Percentiles rank a stretch among this genome's conserved stretches.
These are phyloP conservation scores for Aspergillus heteromorphus DNA, from an alignment of 495 filamentous ascomycete genomes.

Conservation along the genomic window DNA sequence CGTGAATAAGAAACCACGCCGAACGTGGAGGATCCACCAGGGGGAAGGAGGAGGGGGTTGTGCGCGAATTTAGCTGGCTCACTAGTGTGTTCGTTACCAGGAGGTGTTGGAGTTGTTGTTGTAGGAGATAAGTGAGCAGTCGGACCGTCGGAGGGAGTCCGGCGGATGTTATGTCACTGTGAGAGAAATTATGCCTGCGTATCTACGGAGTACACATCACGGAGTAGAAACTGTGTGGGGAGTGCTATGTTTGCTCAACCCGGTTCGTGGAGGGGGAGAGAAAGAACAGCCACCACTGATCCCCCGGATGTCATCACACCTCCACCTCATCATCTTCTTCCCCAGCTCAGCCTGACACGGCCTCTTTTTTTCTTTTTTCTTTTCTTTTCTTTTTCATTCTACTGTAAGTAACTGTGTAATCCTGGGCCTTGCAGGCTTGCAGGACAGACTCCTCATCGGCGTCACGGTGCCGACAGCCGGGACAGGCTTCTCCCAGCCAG, in stretches of 20 bases:
- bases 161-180: neutral
- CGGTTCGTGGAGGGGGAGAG: no score
- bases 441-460: no score
- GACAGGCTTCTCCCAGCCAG: neutral
- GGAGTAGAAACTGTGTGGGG: no score
- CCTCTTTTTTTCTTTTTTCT: neutral
- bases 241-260: no score
- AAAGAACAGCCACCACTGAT: neutral
- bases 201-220: no score
- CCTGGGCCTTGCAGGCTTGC: no score
- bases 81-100: neutral
- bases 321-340: neutral
- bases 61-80: conserved; percentile 7
- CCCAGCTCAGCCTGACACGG: neutral
- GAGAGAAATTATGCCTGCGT: neutral
- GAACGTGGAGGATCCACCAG: conserved; percentile 10
- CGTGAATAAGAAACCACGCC: neutral
- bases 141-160: no score
- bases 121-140: neutral
- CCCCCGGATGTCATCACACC: neutral
- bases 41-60: neutral
- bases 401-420: no score
- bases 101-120: neutral
- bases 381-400: neutral
- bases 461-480: conserved; percentile 2